These are phyloP conservation scores for Phytophthora sp. DNA, from an alignment of 352 stramenopile species.

Conservation along the genomic window DNA sequence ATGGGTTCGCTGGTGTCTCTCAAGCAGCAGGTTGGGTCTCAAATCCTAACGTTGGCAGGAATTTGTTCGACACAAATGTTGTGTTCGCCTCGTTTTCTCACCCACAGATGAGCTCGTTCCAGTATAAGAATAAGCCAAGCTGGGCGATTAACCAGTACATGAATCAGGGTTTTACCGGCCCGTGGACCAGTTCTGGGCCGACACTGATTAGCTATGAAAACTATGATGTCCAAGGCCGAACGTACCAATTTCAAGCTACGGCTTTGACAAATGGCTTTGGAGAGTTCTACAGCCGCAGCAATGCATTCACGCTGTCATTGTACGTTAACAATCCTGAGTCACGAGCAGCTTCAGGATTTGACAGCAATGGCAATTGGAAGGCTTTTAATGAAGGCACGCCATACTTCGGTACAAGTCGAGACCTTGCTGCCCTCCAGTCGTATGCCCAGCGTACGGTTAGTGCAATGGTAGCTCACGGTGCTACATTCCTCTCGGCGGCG, in stretches of 20 bases:
- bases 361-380: constrained; percentile 42
- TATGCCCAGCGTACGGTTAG: constrained; percentile 49
- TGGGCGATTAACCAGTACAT: constrained; percentile 60
- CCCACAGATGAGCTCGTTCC: constrained; percentile 54
- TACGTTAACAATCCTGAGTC: constrained; percentile 73
- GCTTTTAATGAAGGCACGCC: constrained; percentile 39
- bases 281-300: constrained; percentile 26
- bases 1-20: constrained; percentile 53
- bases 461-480: constrained; percentile 37
- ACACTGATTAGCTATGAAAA: constrained; percentile 66
- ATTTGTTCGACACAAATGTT: constrained; percentile 61
- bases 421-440: constrained; percentile 57
- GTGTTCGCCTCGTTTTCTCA: constrained; percentile 56
- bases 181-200: constrained; percentile 45
- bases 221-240: constrained; percentile 49
- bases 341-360: constrained; percentile 46
- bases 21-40: constrained; percentile 38
- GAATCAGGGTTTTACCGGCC: constrained; percentile 36
- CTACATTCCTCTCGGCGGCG: constrained; percentile 47
- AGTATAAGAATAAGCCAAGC: constrained; percentile 35
- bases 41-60: constrained; percentile 59
- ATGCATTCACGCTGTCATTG: constrained; percentile 49
- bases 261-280: constrained; percentile 51
- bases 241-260: constrained; percentile 65
- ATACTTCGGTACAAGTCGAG: constrained; percentile 49